Evolutionary conservation across 495 filamentous ascomycete genomes (phyloP).

Genomic region (Glutinoglossum americanum): DNA sequence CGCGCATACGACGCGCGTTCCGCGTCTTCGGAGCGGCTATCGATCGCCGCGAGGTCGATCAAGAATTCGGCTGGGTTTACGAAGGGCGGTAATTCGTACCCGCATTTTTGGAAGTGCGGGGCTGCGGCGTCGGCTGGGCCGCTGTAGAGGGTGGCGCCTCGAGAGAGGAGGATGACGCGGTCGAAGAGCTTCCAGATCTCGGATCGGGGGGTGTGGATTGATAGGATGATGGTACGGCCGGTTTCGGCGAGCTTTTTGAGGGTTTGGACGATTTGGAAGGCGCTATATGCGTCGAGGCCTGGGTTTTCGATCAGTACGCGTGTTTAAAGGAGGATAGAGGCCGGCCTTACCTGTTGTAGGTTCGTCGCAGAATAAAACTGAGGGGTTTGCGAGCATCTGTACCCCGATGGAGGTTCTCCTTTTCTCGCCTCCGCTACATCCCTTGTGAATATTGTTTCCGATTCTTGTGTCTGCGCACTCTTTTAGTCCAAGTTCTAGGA

Average conservation of each 20-base stretch:
- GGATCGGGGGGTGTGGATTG: conserved; percentile 45
- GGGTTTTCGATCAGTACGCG: conserved; percentile 22
- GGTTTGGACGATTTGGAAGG: conserved; percentile 48
- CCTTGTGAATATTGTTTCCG: conserved; percentile 42
- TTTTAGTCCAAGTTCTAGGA: conserved; percentile 49
- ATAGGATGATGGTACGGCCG: conserved; percentile 44
- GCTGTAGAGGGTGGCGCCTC: conserved; percentile 41
- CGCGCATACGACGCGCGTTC: not conserved
- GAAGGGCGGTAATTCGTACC: conserved; percentile 36
- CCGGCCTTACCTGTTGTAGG: conserved; percentile 37
- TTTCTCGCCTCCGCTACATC: conserved; percentile 59
- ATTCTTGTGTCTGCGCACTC: conserved; percentile 53
- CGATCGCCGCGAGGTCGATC: conserved; percentile 48
- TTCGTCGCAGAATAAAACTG: conserved; percentile 53
- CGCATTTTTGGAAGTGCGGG: conserved; percentile 33
- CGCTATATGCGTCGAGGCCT: conserved; percentile 25
- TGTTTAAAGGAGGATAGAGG: not conserved
- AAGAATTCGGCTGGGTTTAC: conserved; percentile 56
- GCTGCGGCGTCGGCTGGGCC: conserved; percentile 30
- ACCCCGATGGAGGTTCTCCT: conserved; percentile 52
- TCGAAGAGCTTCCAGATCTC: conserved; percentile 62
- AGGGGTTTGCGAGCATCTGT: conserved; percentile 53
- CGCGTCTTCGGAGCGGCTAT: conserved; percentile 30
- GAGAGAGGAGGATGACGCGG: conserved; percentile 37
- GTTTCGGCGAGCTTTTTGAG: conserved; percentile 40